Conservation (phyloP, 2,329 filamentous ascomycete species). For the Neonectria hederae region DNA sequence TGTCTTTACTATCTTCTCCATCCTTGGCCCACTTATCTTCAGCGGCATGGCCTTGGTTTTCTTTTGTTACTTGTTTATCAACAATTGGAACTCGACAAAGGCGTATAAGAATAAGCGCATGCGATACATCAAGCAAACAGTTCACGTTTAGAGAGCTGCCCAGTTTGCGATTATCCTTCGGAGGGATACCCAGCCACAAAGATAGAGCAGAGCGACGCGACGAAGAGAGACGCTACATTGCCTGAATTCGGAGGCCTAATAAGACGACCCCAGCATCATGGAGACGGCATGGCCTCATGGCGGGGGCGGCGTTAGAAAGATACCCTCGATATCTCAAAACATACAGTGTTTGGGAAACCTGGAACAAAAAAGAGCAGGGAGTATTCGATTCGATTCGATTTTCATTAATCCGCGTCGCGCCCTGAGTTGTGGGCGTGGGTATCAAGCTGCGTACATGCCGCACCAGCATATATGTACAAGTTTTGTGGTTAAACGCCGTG, state of each 20-base stretch:
- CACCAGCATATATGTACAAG: constrained; percentile 32
- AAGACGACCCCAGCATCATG: too few species aligned
- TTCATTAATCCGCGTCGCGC: constrained; percentile 39
- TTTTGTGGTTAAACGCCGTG: constrained; percentile 11
- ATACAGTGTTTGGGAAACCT: background rate
- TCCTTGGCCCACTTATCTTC: background rate
- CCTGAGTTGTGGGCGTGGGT: constrained; percentile 36
- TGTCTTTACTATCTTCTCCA: background rate
- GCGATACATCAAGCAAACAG: background rate
- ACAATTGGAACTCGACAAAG: background rate
- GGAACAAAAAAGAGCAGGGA: background rate
- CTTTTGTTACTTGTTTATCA: background rate
- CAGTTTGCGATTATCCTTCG: too few species aligned
- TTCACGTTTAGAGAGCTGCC: background rate
- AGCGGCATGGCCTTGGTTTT: background rate
- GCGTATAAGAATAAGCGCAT: background rate
- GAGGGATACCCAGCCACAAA: too few species aligned
- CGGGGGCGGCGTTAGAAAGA: too few species aligned
- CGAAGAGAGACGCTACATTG: too few species aligned
- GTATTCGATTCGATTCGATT: constrained; percentile 9
- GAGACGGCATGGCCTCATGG: too few species aligned
- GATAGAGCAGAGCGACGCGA: too few species aligned
- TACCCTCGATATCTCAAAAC: constrained; percentile 14
- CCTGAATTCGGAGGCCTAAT: too few species aligned
- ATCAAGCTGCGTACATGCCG: constrained; percentile 37